These are phyloP conservation scores for Infundibulicybe gibba DNA, from an alignment of 768 basidiomycete species.

Conservation along the genomic window DNA sequence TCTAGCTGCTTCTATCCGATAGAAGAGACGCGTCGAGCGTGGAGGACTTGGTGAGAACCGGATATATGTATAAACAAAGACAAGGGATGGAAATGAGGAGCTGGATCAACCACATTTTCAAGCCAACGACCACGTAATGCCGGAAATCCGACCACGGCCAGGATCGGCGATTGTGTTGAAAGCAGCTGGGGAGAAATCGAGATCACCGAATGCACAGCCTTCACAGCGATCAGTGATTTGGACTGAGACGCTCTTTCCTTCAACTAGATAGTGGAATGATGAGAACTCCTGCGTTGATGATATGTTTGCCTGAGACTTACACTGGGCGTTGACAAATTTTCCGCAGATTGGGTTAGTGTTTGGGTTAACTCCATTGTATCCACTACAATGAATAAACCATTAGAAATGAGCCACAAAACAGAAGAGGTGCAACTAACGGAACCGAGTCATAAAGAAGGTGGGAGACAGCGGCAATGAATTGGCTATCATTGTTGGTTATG, in stretches of 20 bases:
- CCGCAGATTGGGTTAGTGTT: conserved; percentile 76
- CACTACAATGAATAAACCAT: conserved; percentile 28
- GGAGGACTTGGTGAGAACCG: conserved; percentile 15
- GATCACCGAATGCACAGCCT: conserved; percentile 44
- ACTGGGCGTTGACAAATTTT: conserved; percentile 38
- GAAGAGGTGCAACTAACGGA: conserved; percentile 42
- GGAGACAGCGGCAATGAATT: conserved; percentile 60
- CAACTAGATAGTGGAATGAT: conserved; percentile 31
- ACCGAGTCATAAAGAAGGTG: conserved; percentile 51
- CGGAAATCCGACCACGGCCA: conserved; percentile 46
- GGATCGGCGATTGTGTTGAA: conserved; percentile 45
- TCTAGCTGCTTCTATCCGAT: conserved; percentile 10
- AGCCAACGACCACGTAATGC: conserved; percentile 48
- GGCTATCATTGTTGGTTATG: conserved; percentile 43
- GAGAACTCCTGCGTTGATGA: conserved; percentile 2
- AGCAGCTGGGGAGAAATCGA: conserved; percentile 63
- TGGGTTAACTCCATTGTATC: conserved; percentile 56
- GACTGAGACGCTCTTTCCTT: conserved; percentile 46
- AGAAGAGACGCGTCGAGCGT: conserved; percentile 22
- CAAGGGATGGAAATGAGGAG: conserved; percentile 4
- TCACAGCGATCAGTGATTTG: conserved; percentile 60
- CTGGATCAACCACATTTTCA: conserved; percentile 13
- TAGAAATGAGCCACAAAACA: too few relatives aligned
- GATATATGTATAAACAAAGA: conserved; percentile 9
- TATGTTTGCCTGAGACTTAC: conserved; percentile 32